These are phyloP conservation scores for Orobanche coerulescens DNA, from an alignment of 257 asterid genomes.

Conservation along the genomic window DNA sequence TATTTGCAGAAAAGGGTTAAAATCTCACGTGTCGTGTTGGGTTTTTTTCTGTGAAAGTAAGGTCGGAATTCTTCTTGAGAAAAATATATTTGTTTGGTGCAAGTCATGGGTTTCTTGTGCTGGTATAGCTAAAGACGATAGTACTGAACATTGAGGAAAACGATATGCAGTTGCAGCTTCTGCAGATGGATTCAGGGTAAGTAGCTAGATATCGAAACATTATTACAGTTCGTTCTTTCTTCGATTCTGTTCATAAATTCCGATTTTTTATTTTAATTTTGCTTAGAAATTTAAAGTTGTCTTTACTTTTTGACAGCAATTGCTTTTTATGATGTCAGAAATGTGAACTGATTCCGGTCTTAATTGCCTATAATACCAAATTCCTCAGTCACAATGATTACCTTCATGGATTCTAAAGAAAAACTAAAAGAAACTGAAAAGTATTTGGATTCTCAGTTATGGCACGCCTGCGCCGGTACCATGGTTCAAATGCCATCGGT, in stretches of 20 bases:
- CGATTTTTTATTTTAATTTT: not conserved
- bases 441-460: conserved; percentile 77
- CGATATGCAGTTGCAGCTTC: conserved; percentile 17
- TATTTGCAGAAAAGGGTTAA: too few relatives aligned
- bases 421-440: conserved; percentile 44
- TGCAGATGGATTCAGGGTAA: conserved; percentile 27
- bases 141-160: conserved; percentile 7
- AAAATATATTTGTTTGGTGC: conserved; percentile 19
- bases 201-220: conserved; percentile 30
- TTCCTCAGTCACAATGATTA: conserved; percentile 32
- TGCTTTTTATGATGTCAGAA: too few relatives aligned
- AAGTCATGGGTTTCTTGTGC: conserved; percentile 37
- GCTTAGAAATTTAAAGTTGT: not conserved
- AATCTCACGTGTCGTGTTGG: not conserved
- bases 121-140: conserved; percentile 23
- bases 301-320: conserved; percentile 29
- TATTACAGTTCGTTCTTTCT: not conserved
- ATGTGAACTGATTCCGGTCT: conserved; percentile 22
- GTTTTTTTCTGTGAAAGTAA: conserved; percentile 7
- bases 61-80: conserved; percentile 2
- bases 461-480: conserved; percentile 99
- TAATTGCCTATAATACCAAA: conserved; percentile 7
- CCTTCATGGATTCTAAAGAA: conserved; percentile 61
- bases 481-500: conserved; percentile 78
- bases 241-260: conserved; percentile 9